Base-by-base conservation (phyloP, 2,329 filamentous ascomycete genomes). In the Ceratocystis albifundus region DNA sequence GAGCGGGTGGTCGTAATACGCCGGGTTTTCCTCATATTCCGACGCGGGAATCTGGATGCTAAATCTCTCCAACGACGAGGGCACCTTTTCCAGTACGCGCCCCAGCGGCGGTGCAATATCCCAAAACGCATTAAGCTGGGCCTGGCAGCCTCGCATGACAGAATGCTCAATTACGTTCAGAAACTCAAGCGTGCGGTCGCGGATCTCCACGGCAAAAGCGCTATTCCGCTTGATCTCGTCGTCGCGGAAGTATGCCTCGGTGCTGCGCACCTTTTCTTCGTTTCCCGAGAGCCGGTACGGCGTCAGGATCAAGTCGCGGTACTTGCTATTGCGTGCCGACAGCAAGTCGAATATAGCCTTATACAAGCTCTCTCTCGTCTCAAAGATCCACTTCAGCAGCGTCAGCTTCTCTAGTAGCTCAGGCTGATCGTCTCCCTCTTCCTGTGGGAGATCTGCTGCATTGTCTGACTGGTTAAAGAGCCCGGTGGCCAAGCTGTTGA, bases 101-200 rank as follows among this genome's bases (percentile, higher is more conserved):
- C 88, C 81, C 0, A 99, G 81, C 2, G 87, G 85, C 2, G 94
- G 94, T 1, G 92, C 93, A 71, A 97, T 96, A 73, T 99, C 94
- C 94, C 94, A 99, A 74, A 97, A 99, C 0, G 93, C 92, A 8
- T 88, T 92, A 1, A 96, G 82, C 76, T 97, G 94, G 66, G 90
- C 84, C 74, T 96, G 91, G 10, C 97, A 90, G 17, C 93, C 94
- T 8, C 89, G 86, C 22, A 86, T 85, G 25, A 96, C 92, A 66
- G 94, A 94, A 71, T 86, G 82, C 73, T 96, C 90, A 36, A 96
- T 84, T 5, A 94, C 84, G 61, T 82, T 81, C 70, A 89, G 82
- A 73, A 97, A 92, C 25, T 88, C 86, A 70, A 89, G 84, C 22
- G 87, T 86, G 12, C 94, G 86, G 69, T 84, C 81, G 41, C 92